Conservation (phyloP, 768 basidiomycete genomes). For the Hygrocybe coccinea region DNA sequence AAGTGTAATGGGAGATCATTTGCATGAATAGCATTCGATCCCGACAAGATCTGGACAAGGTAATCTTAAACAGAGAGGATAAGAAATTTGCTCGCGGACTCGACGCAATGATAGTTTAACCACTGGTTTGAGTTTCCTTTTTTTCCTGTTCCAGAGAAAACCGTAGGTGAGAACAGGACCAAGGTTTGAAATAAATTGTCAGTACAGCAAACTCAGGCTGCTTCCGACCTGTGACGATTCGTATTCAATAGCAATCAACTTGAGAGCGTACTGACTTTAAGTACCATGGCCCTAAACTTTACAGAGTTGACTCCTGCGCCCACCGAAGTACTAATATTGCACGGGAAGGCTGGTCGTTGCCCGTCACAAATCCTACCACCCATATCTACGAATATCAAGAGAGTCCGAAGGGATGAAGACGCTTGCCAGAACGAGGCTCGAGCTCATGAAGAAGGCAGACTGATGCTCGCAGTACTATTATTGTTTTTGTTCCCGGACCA, state of each 20-base stretch:
- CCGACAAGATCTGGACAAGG: conserved; percentile 65
- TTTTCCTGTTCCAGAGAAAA: conserved; percentile 41
- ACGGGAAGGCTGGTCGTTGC: conserved; percentile 89
- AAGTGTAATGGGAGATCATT: conserved; percentile 39
- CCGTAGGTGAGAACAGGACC: too few relatives aligned
- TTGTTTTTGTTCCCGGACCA: conserved; percentile 1
- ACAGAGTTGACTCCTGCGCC: too few relatives aligned
- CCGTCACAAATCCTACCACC: conserved; percentile 88
- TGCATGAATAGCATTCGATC: conserved; percentile 61
- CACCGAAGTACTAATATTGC: too few relatives aligned
- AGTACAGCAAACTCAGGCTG: too few relatives aligned
- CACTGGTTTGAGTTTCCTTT: conserved; percentile 66
- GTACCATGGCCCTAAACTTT: too few relatives aligned
- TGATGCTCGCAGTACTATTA: conserved; percentile 62
- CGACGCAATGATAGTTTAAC: conserved; percentile 41
- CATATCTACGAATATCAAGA: conserved; percentile 75
- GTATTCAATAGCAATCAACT: too few relatives aligned
- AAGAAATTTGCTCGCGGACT: background rate
- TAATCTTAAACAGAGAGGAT: conserved; percentile 58
- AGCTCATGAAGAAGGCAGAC: conserved; percentile 64
- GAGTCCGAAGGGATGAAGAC: conserved; percentile 75
- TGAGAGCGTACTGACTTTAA: too few relatives aligned
- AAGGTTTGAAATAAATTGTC: too few relatives aligned
- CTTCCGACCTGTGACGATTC: too few relatives aligned
- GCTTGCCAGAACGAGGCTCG: conserved; percentile 61